A percentile compares a stretch with the other conserved stretches of the same genome.
Conservation (phyloP, 305 asterid species). For the Fraxinus nigra region DNA sequence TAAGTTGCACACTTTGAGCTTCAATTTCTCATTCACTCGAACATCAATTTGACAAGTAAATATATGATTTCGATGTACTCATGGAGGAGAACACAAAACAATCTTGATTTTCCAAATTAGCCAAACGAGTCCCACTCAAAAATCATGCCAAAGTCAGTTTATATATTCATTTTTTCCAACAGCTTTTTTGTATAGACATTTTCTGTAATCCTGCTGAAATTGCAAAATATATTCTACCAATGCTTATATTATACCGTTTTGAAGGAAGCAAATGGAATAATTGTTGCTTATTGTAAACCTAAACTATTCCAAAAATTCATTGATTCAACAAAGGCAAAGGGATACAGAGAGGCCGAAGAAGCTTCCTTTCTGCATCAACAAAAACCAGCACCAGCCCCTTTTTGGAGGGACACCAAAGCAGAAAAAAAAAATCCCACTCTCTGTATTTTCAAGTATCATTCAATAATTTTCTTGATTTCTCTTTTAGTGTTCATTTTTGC, state of each 20-base stretch:
- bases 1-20: no score
- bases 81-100: no score
- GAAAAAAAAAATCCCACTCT: constrained; percentile 18
- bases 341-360: constrained; percentile 60
- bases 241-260: neutral
- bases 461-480: constrained; percentile 14
- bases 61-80: no score
- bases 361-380: constrained; percentile 61
- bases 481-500: neutral
- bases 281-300: constrained; percentile 17
- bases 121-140: no score
- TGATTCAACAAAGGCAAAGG: constrained; percentile 19
- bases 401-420: constrained; percentile 28
- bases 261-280: constrained; percentile 31
- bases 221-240: neutral
- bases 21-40: no score
- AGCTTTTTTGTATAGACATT: neutral
- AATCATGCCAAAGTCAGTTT: no score
- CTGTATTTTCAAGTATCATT: constrained; percentile 5
- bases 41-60: no score
- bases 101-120: no score
- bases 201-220: neutral
- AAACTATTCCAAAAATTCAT: constrained; percentile 16
- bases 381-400: constrained; percentile 34
- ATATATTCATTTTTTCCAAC: no score